Base-by-base conservation (phyloP, 2,329 filamentous ascomycete species). In the Mycosphaerelloides madeirae region DNA sequence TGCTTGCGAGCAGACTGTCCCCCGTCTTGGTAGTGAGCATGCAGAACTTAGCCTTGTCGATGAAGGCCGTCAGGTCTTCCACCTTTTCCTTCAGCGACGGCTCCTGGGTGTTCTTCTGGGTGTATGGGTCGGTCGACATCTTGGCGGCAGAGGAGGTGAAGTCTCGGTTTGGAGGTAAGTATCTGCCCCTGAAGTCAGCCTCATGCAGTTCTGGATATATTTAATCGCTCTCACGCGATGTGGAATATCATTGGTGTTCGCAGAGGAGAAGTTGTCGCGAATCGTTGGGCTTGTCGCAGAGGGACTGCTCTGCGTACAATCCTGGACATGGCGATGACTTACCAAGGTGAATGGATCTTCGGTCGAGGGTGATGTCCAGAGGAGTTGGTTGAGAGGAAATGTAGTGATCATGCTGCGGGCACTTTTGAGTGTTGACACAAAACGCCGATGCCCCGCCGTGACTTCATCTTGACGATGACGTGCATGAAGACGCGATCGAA, bases 1-100 rank as follows among this genome's bases (percentile, higher is more conserved):
- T 76, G n/a, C 84, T 90, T 3, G 84, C 81, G 12, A 95, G 72
- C 38, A 81, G 74, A 11, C 83, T 83, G 29, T 76, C 72, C 2
- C 77, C 72, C 38, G 83, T 81, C 38, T 82, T 76, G 16, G 89
- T 94, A 7, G 88, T 93, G 80, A 95, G 82, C 84, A 95, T 87
- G 66, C 85, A 86, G 64, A 88, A 94, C 69, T 94, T 95, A 72
- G 76, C 78, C 50, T 76, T 74, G 29, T 78, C 75, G 62, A 87
- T 78, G 66, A 95, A 95, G 12, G 73, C 70, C 57, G 76, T 72
- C 31, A 95, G 76, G 48, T 85, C 86, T 47, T 84, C 77, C 51
- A 94, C 74, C 72, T 94, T 95, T 52, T 87, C 78, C 56, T 85
- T 78, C 28, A 88, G 68, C 3, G 81, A 73, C 13, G 76, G 71